Evolutionary conservation across 345 rosid genomes (phyloP).

Genomic region (Eucalyptus lansdowneana): DNA sequence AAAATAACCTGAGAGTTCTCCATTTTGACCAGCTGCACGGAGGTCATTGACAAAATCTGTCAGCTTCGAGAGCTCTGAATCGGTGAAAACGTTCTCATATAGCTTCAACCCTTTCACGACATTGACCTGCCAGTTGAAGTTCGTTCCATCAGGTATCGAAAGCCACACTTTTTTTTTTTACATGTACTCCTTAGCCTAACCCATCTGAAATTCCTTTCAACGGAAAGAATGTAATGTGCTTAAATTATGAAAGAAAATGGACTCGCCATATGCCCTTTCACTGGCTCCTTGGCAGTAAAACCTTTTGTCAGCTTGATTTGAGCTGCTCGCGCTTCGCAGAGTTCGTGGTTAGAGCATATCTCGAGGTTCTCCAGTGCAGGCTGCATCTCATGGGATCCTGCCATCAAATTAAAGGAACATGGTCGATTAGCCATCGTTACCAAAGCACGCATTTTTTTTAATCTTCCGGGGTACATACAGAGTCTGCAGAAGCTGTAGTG

Average conservation of each 20-base stretch:
- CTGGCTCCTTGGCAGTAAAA: constrained; percentile 87
- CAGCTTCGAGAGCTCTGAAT: constrained; percentile 67
- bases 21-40: constrained; percentile 79
- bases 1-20: constrained; percentile 60
- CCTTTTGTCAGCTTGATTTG: constrained; percentile 77
- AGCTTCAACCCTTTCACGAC: constrained; percentile 92
- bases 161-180: not conserved
- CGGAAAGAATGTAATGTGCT: not conserved
- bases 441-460: not conserved
- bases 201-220: not conserved
- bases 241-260: constrained; percentile 2
- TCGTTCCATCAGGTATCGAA: not conserved
- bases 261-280: constrained; percentile 96
- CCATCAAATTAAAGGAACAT: not conserved
- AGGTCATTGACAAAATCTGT: constrained; percentile 43
- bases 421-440: not conserved
- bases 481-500: not conserved
- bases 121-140: constrained; percentile 61
- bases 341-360: constrained; percentile 64
- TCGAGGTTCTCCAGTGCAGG: constrained; percentile 14
- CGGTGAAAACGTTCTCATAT: constrained; percentile 64
- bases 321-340: constrained; percentile 40
- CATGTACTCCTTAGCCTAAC: not conserved
- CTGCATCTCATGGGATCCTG: constrained; percentile 78
- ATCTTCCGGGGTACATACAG: not conserved